Percentiles rank a stretch among this genome's conserved stretches.
Evolutionary conservation across 148 eudicot genomes (phyloP).

Genomic region (Polygonum aviculare): DNA sequence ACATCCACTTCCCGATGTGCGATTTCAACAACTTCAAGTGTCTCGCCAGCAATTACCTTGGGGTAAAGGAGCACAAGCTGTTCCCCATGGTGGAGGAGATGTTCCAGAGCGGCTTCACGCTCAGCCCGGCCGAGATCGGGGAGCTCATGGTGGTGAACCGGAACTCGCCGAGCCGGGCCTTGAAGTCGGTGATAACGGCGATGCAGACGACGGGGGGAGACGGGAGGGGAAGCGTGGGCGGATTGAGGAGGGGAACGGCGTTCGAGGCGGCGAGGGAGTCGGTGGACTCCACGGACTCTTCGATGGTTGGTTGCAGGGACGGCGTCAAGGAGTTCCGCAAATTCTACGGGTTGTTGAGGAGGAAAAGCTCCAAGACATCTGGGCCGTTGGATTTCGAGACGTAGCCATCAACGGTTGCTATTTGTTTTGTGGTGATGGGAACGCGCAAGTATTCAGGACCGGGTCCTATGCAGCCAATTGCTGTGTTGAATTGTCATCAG

Average conservation of each 20-base stretch:
- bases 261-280: constrained; percentile 28
- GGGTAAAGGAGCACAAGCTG: constrained; percentile 71
- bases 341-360: constrained; percentile 57
- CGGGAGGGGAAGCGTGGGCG: background rate
- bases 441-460: background rate
- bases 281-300: constrained; percentile 16
- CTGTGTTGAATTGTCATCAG: background rate
- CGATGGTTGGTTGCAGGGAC: constrained; percentile 33
- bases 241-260: background rate
- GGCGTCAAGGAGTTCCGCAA: constrained; percentile 58
- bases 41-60: constrained; percentile 58
- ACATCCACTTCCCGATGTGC: constrained; percentile 64
- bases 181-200: constrained; percentile 71
- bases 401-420: background rate
- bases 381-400: constrained; percentile 44
- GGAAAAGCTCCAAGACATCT: constrained; percentile 42
- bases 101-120: constrained; percentile 46
- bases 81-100: constrained; percentile 79
- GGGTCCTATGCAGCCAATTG: background rate
- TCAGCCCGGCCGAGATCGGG: constrained; percentile 81
- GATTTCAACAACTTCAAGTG: constrained; percentile 67
- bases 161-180: constrained; percentile 71
- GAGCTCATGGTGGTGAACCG: constrained; percentile 77
- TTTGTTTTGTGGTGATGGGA: background rate
- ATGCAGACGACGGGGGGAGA: constrained; percentile 30